A percentile compares a stretch with the other conserved stretches of the same genome.
Conservation (phyloP, 2,329 filamentous ascomycete genomes). For the Alternaria angustiovoidea region DNA sequence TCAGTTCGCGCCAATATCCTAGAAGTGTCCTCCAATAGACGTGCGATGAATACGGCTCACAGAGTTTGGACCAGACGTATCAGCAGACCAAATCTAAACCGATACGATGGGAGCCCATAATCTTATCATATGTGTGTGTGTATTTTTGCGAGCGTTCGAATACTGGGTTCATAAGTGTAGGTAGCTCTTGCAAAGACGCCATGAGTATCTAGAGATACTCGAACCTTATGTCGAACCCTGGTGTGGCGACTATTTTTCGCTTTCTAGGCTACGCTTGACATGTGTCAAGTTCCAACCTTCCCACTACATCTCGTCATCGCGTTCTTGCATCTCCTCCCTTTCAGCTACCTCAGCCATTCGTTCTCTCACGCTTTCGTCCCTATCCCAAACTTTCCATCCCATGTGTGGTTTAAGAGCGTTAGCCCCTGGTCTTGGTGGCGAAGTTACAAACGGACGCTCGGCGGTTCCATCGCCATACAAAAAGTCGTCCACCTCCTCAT, state of each 20-base stretch:
- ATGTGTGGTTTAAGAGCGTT: constrained; percentile 4
- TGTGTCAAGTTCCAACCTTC: not conserved
- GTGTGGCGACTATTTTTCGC: not conserved
- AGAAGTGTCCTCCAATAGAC: too few relatives aligned
- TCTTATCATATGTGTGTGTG: not conserved
- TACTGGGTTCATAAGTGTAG: not conserved
- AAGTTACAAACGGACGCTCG: constrained; percentile 15
- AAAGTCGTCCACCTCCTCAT: constrained; percentile 19
- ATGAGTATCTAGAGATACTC: not conserved
- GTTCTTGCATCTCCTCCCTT: not conserved
- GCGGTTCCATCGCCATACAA: constrained; percentile 8
- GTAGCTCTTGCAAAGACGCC: not conserved
- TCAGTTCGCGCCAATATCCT: too few relatives aligned
- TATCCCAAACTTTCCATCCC: constrained; percentile 20
- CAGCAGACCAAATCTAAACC: not conserved
- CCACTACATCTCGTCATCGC: not conserved
- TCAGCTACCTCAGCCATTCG: constrained; percentile 6
- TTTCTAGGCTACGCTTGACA: not conserved
- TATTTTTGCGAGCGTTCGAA: not conserved
- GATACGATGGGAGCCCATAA: not conserved
- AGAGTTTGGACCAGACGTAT: not conserved
- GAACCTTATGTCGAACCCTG: not conserved
- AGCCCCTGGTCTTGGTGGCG: not conserved
- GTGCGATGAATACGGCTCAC: not conserved
- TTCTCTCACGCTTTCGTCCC: constrained; percentile 6